phyloP scores from a whole-genome alignment of 2,329 filamentous ascomycete species.

The Mollisia scopiformis region DNA sequence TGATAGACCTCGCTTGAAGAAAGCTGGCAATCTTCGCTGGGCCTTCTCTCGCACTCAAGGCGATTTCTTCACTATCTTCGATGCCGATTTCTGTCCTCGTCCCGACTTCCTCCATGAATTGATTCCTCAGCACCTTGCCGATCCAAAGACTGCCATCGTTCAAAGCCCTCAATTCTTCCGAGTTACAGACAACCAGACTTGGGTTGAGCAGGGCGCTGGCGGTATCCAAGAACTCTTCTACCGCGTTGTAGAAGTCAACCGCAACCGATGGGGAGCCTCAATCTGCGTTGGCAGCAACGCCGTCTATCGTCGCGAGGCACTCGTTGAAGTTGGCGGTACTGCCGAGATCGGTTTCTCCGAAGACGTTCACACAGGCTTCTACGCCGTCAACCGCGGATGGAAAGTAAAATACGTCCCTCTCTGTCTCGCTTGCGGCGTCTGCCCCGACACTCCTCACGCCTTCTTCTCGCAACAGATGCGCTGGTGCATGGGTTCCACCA shows the following conservation, averaged over 20 bases:
- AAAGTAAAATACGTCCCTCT: slow-evolving; percentile 16
- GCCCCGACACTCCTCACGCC: slow-evolving; percentile 13
- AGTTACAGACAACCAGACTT: slow-evolving; percentile 8
- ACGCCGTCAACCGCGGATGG: slow-evolving; percentile 13
- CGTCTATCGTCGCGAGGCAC: slow-evolving; percentile 12
- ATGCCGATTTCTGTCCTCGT: slow-evolving; percentile 14
- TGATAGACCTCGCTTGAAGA: slow-evolving; percentile 13
- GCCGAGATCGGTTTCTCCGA: slow-evolving; percentile 15
- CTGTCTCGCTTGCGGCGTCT: slow-evolving; percentile 13
- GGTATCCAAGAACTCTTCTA: slow-evolving; percentile 16
- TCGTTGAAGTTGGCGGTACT: slow-evolving; percentile 13
- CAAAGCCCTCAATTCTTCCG: slow-evolving; percentile 15
- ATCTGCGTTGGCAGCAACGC: slow-evolving; percentile 15
- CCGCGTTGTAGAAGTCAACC: slow-evolving; percentile 16
- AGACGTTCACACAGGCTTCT: slow-evolving; percentile 14
- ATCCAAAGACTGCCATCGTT: slow-evolving; percentile 9
- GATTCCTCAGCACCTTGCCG: slow-evolving; percentile 12
- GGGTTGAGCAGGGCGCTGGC: slow-evolving; percentile 14
- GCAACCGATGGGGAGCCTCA: slow-evolving; percentile 13
- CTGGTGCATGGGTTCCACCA: slow-evolving; percentile 17
- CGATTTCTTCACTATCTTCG: slow-evolving; percentile 14
- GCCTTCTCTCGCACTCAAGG: slow-evolving; percentile 9
- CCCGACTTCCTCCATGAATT: slow-evolving; percentile 9
- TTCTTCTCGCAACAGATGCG: slow-evolving; percentile 16
- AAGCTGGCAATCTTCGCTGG: slow-evolving; percentile 16